phyloP scores from a whole-genome alignment of 768 basidiomycete genomes.

The Clitopilus passeckerianus region DNA sequence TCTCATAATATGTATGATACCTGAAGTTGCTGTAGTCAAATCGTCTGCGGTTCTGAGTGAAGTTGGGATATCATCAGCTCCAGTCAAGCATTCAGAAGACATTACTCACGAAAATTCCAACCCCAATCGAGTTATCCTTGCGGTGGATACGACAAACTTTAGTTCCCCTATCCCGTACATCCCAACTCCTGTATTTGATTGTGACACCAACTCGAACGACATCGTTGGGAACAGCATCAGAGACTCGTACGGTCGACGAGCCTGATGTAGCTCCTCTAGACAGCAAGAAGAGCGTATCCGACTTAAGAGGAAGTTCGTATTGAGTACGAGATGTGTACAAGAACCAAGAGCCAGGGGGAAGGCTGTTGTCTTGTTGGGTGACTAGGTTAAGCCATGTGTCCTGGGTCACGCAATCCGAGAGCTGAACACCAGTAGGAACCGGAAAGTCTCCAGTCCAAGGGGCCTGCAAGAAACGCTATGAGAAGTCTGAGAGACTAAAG shows the following conservation, averaged over 20 bases:
- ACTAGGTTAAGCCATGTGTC: constrained; percentile 4
- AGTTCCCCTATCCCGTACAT: constrained; percentile 15
- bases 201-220: constrained; percentile 19
- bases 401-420: constrained; percentile 6
- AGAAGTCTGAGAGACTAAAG: too few species aligned
- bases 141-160: constrained; percentile 25
- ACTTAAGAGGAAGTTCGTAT: constrained; percentile 16
- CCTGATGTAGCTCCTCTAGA: constrained; percentile 20
- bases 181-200: constrained; percentile 13
- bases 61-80: neutral
- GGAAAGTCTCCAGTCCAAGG: constrained; percentile 10
- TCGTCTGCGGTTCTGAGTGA: constrained; percentile 18
- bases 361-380: constrained; percentile 1
- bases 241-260: constrained; percentile 18
- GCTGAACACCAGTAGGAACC: constrained; percentile 8
- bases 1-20: constrained; percentile 23
- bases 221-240: constrained; percentile 14
- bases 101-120: constrained; percentile 31
- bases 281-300: constrained; percentile 21
- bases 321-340: constrained; percentile 6
- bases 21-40: constrained; percentile 1
- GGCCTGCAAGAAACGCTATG: constrained; percentile 1
- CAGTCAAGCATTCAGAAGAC: neutral
- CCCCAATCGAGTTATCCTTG: constrained; percentile 19
- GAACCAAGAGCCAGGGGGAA: neutral